These are phyloP conservation scores for Coniella vitis DNA, from an alignment of 2,329 filamentous ascomycete species.

Conservation along the genomic window DNA sequence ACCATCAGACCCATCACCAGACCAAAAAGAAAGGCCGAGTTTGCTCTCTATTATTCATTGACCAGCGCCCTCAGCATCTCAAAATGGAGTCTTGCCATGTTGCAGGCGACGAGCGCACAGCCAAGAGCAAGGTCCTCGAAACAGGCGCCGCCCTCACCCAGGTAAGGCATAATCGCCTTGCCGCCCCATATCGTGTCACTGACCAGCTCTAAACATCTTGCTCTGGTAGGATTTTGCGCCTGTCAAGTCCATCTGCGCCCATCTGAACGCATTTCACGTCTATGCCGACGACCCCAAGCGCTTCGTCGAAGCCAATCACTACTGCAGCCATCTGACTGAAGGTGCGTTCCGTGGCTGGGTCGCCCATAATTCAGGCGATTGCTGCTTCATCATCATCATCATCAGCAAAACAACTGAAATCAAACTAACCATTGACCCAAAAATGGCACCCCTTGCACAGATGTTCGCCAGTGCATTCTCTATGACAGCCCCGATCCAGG, in stretches of 20 bases:
- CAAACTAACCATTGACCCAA: too few species aligned
- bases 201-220: background rate
- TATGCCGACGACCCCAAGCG: constrained; percentile 68
- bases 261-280: constrained; percentile 80
- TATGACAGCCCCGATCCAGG: constrained; percentile 64
- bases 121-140: constrained; percentile 52
- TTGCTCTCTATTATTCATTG: too few species aligned
- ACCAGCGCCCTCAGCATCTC: too few species aligned
- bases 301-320: constrained; percentile 74
- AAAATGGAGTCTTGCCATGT: constrained; percentile 5
- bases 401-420: too few species aligned
- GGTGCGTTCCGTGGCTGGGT: constrained; percentile 26
- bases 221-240: constrained; percentile 56
- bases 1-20: too few species aligned
- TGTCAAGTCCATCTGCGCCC: constrained; percentile 68
- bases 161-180: too few species aligned
- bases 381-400: too few species aligned
- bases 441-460: constrained; percentile 28
- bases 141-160: constrained; percentile 55
- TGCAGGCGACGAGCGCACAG: constrained; percentile 42
- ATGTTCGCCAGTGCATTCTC: constrained; percentile 77
- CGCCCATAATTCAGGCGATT: too few species aligned
- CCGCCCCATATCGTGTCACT: too few species aligned
- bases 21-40: too few species aligned
- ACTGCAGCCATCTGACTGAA: constrained; percentile 70